phyloP scores from a whole-genome alignment of 495 filamentous ascomycete species.

The Neurospora terricola region DNA sequence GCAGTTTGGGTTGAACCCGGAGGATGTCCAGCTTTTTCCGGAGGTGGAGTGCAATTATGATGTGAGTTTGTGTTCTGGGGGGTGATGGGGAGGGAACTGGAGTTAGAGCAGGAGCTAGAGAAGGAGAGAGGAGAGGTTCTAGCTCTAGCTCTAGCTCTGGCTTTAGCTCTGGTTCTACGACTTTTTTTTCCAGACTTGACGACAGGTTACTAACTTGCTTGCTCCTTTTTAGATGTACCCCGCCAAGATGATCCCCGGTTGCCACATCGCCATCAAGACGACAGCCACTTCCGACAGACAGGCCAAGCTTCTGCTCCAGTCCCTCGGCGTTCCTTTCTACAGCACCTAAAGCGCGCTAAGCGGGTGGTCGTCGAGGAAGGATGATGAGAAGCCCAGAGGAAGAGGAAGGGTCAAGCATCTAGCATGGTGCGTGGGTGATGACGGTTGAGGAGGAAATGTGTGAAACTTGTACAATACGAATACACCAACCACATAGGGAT shows the following conservation, averaged over 20 bases:
- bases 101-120: no score
- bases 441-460: background rate
- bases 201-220: background rate
- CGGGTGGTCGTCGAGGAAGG: no score
- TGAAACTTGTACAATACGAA: background rate
- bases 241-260: slow-evolving; percentile 73
- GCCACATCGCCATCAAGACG: slow-evolving; percentile 79
- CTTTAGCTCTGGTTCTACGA: background rate
- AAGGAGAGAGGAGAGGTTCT: background rate
- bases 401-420: no score
- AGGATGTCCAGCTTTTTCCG: slow-evolving; percentile 71
- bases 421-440: background rate
- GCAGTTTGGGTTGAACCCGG: slow-evolving; percentile 61
- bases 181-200: background rate
- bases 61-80: slow-evolving; percentile 46
- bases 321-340: slow-evolving; percentile 77
- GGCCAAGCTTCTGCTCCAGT: slow-evolving; percentile 71
- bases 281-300: slow-evolving; percentile 83
- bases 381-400: no score
- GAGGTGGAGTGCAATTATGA: slow-evolving; percentile 89
- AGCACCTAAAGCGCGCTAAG: background rate
- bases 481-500: background rate
- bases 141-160: background rate
- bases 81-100: background rate
- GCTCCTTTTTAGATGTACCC: slow-evolving; percentile 14